Base-by-base conservation (phyloP, 1,284 basidiomycete genomes). In the Polyporus tsugae region DNA sequence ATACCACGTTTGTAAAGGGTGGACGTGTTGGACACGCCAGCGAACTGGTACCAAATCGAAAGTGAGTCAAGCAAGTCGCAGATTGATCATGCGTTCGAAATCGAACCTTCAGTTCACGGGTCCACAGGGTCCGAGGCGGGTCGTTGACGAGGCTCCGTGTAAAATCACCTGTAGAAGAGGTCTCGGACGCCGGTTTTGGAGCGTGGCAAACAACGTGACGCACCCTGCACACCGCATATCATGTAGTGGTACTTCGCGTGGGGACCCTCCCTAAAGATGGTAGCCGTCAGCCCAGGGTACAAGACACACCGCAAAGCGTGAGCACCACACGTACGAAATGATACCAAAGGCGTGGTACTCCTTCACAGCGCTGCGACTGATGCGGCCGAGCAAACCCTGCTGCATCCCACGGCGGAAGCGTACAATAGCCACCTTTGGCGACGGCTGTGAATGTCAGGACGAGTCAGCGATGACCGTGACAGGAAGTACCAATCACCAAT, bases 21-120 rank as follows among this genome's bases (percentile, higher is more conserved):
- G 6, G 91, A 93, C 1, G 91, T 92, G 76, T 94, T 91, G 25
- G 92, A 92, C 52, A 94, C 90, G 69, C 91, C 92, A 25, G 92
- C 92, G 72, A 93, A 89, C 90, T 91, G 70, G 67, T 64, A 58
- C 59, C 42, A 38, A 41, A 39, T 67, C 58, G 25, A 41, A 49
- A 35, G 42, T 62, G 19, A 66, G 60, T 65, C 39, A 65, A 65
- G 9, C 4, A 29, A 52, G 55, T 39, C 49, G 38, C 65, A 63
- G 15, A 19, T 35, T 64, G 60, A 41, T 52, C 67, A 70, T 55
- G 44, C 17, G 5, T 11, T n/a, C 39, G n/a, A 55, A 15, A 60
- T 11, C 78, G 66, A 68, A 88, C 90, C 87, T 93, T 93, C 52
- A 92, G 81, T 78, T 91, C 84, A 67, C 91, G 87, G 13, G 91